A percentile compares a stretch with the other conserved stretches of the same genome.
phyloP scores from a whole-genome alignment of 139 green algal species.

The Spirogloea muscicola region DNA sequence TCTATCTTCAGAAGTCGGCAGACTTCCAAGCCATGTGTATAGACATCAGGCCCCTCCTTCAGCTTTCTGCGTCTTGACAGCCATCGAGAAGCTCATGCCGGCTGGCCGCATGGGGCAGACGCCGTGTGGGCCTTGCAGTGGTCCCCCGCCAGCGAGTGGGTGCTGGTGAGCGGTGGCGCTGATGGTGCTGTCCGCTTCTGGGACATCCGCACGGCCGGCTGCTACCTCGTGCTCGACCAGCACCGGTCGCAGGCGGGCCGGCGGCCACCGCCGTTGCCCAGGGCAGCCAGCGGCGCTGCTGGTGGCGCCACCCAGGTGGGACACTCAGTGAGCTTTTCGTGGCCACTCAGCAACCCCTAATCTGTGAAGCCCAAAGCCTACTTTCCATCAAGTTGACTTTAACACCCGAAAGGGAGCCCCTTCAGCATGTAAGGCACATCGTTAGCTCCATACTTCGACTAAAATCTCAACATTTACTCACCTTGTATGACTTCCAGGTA shows the following conservation, averaged over 20 bases:
- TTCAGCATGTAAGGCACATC: neutral
- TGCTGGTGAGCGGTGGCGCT: conserved; percentile 66
- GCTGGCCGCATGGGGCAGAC: too few species aligned
- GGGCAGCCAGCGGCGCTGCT: neutral
- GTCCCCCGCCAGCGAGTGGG: conserved; percentile 62
- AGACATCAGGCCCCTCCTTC: too few species aligned
- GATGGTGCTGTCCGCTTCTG: conserved; percentile 37
- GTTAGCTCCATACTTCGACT: too few species aligned
- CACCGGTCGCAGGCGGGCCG: neutral
- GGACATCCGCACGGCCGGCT: conserved; percentile 21
- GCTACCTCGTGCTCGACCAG: conserved; percentile 39
- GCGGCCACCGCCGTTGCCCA: neutral
- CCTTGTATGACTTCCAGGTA: too few species aligned
- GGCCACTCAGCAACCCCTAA: neutral
- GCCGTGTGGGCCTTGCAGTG: conserved; percentile 65
- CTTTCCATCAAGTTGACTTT: neutral
- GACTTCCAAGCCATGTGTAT: too few species aligned
- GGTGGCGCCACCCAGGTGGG: too few species aligned
- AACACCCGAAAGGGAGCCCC: neutral
- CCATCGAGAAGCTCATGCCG: too few species aligned
- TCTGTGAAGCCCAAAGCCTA: neutral
- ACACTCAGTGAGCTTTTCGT: conserved; percentile 13
- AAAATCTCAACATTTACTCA: too few species aligned
- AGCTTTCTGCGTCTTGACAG: too few species aligned
- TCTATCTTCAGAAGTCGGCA: too few species aligned